Conservation (phyloP, 805 yeast genomes). For the Grigorovia jiainica region DNA sequence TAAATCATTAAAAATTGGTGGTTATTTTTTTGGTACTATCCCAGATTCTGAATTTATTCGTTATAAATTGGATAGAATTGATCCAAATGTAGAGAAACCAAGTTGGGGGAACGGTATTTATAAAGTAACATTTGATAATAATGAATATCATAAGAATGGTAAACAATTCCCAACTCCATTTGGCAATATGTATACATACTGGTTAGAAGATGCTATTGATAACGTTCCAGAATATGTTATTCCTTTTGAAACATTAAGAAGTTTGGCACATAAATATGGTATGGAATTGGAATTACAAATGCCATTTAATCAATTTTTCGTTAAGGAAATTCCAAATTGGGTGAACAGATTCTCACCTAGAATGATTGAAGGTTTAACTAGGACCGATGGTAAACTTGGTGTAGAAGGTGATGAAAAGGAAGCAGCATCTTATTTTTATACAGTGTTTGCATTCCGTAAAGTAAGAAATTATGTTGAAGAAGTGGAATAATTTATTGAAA, state of each 20-base stretch:
- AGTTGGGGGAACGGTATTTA: slow-evolving; percentile 83
- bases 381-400: slow-evolving; percentile 74
- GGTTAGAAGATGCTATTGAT: slow-evolving; percentile 85
- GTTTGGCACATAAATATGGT: slow-evolving; percentile 76
- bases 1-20: slow-evolving; percentile 68
- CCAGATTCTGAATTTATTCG: slow-evolving; percentile 83
- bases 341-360: slow-evolving; percentile 48
- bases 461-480: slow-evolving; percentile 24
- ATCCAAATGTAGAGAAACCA: slow-evolving; percentile 40
- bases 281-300: slow-evolving; percentile 61
- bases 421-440: slow-evolving; percentile 75
- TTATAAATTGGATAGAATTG: slow-evolving; percentile 46
- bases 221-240: slow-evolving; percentile 96
- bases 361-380: slow-evolving; percentile 57
- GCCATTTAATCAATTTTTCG: slow-evolving; percentile 75
- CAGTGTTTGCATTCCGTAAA: slow-evolving; percentile 75
- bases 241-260: slow-evolving; percentile 81
- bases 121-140: slow-evolving; percentile 68
- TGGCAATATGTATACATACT: slow-evolving; percentile 79
- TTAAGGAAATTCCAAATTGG: slow-evolving; percentile 65
- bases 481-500: too few relatives aligned
- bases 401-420: slow-evolving; percentile 86
- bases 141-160: slow-evolving; percentile 52
- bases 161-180: slow-evolving; percentile 66
- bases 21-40: slow-evolving; percentile 85